Base-by-base conservation (phyloP, 495 filamentous ascomycete genomes). In the Penicillium lagena region DNA sequence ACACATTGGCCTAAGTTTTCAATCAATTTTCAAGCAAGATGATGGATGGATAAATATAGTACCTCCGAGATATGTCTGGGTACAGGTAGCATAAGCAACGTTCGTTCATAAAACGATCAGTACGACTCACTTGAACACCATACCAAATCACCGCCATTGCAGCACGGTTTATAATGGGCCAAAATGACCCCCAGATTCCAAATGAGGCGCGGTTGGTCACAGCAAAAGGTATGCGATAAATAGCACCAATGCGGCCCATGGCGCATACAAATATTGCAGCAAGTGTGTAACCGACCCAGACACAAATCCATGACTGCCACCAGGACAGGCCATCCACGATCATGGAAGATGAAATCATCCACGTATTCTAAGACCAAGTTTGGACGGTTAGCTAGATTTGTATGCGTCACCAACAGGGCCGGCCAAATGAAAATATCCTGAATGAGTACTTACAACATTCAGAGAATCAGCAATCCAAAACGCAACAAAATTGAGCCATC, bases 301-400 rank as follows among this genome's bases (percentile, higher is more conserved):
- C 81, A 59, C 88, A 93, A 9, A 96, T 69, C 90, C 90, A 96
- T 2, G 87, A 81, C 65, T 96, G 89, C 90, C 90, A 96, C 90
- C 90, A 96, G 6, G 88, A 87, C 36, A 96, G 72, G 7, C 89
- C 86, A 45, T 66, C 71, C 0, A 82, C 75, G 58, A 95, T 90
- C 69, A 83, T 84, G 5, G 86, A 84, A 10, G 87, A 90, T 0
- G 84, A 81, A 49, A 96, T 95, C 90, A 96, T 95, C 90, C 90
- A 96, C 10, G 90, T 96, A 63, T 96, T 96, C 71, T 79, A 37
- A 31, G 29, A 2, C 4, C 17, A n/a, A 11, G 46, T 60, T 50
- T 57, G 56, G 15, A 17, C 1, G 4, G 4, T 1, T 17, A 17
- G 1, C 4, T 17, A n/a, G n/a, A n/a, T n/a, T n/a, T n/a, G n/a